A percentile compares a stretch with the other conserved stretches of the same genome.
phyloP scores from a whole-genome alignment of 768 basidiomycete genomes.

The Dentipellis fragilis region DNA sequence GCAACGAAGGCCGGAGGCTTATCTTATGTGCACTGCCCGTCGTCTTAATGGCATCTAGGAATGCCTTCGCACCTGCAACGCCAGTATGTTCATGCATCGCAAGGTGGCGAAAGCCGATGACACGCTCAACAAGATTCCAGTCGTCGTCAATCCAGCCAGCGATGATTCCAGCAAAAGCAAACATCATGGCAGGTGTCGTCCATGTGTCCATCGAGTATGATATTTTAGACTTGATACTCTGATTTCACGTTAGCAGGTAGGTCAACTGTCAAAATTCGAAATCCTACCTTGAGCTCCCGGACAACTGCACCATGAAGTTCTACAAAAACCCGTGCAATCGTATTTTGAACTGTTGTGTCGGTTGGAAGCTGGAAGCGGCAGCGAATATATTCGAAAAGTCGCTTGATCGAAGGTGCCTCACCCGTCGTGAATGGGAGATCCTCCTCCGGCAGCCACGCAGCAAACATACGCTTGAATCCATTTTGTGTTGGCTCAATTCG shows the following conservation, averaged over 20 bases:
- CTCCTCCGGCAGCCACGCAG: slow-evolving; percentile 17
- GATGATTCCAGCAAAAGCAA: slow-evolving; percentile 14
- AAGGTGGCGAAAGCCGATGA: slow-evolving; percentile 12
- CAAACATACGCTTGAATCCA: not conserved
- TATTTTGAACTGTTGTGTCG: slow-evolving; percentile 20
- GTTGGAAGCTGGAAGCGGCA: slow-evolving; percentile 14
- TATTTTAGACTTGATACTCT: not conserved
- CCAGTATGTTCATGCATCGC: slow-evolving; percentile 19
- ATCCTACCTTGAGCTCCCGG: slow-evolving; percentile 12
- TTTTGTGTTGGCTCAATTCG: not conserved
- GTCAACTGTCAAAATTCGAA: not conserved
- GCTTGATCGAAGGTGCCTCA: slow-evolving; percentile 10
- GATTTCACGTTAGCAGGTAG: not conserved
- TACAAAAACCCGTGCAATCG: not conserved
- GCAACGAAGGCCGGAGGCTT: slow-evolving; percentile 14
- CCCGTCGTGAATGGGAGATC: slow-evolving; percentile 17
- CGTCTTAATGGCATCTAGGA: slow-evolving; percentile 16
- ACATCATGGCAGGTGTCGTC: slow-evolving; percentile 14
- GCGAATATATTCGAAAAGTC: slow-evolving; percentile 11
- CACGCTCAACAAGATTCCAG: slow-evolving; percentile 12
- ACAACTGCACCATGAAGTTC: slow-evolving; percentile 16
- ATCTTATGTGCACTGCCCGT: slow-evolving; percentile 25
- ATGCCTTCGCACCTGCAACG: slow-evolving; percentile 20
- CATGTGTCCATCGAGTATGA: slow-evolving; percentile 9
- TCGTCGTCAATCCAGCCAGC: slow-evolving; percentile 14